Evolutionary conservation across 805 yeast genomes (phyloP).

Genomic region (Candida maltosa): DNA sequence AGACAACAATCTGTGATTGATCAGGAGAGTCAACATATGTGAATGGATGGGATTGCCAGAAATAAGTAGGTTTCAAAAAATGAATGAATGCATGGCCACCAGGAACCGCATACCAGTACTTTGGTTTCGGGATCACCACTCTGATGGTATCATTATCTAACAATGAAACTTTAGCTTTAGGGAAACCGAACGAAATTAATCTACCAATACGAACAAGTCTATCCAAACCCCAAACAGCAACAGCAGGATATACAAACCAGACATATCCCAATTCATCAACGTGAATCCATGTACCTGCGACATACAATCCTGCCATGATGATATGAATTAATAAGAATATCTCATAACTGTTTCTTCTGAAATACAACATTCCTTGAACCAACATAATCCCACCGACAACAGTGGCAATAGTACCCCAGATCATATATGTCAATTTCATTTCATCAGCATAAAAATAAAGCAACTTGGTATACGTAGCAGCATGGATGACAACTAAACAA

Average conservation of each 20-base stretch:
- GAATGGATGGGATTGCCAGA: conserved; percentile 48
- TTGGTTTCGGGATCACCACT: conserved; percentile 47
- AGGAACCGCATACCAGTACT: conserved; percentile 38
- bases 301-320: conserved; percentile 34
- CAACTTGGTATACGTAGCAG: conserved; percentile 22
- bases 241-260: conserved; percentile 23
- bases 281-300: conserved; percentile 45
- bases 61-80: conserved; percentile 37
- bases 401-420: conserved; percentile 34
- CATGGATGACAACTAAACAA: conserved; percentile 28
- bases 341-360: conserved; percentile 39
- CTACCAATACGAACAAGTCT: conserved; percentile 29
- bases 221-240: conserved; percentile 38
- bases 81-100: conserved; percentile 38
- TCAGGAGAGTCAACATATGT: conserved; percentile 26
- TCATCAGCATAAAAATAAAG: conserved; percentile 1
- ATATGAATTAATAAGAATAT: conserved; percentile 32
- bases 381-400: conserved; percentile 26
- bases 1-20: conserved; percentile 21
- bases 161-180: conserved; percentile 30
- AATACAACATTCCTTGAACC: conserved; percentile 27
- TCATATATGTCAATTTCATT: conserved; percentile 12
- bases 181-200: conserved; percentile 28
- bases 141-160: conserved; percentile 38
- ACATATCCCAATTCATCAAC: conserved; percentile 22